Evolutionary conservation across 1,139 yeast genomes (phyloP).

Genomic region (Hansenula lynferdii): DNA sequence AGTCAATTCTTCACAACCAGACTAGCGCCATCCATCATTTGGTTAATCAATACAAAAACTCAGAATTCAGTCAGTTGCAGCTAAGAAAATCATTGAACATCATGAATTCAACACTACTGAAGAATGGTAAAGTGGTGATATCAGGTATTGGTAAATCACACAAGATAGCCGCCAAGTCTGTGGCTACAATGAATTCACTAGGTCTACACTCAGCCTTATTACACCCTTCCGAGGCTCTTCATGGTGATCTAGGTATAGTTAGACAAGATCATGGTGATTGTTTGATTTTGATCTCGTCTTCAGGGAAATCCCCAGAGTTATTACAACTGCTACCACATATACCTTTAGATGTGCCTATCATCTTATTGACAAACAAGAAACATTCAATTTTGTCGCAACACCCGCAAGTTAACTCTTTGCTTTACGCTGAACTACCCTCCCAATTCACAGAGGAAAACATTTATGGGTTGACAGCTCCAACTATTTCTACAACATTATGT

Average conservation of each 20-base stretch:
- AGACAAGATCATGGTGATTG: constrained; percentile 52
- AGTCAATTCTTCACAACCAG: constrained; percentile 38
- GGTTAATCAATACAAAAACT: constrained; percentile 34
- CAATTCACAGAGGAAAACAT: constrained; percentile 58
- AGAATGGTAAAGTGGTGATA: constrained; percentile 64
- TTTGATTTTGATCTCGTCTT: constrained; percentile 65
- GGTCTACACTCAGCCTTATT: constrained; percentile 62
- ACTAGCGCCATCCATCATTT: constrained; percentile 39
- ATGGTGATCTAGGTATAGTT: constrained; percentile 81
- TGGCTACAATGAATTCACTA: constrained; percentile 78
- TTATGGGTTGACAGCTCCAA: constrained; percentile 86
- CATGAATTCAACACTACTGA: constrained; percentile 43
- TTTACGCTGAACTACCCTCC: constrained; percentile 60
- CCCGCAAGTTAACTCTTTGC: constrained; percentile 43
- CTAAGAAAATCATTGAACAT: constrained; percentile 45
- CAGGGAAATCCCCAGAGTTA: constrained; percentile 83
- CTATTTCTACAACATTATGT: constrained; percentile 76
- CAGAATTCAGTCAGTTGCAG: constrained; percentile 43
- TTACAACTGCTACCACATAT: constrained; percentile 49
- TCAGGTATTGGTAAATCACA: constrained; percentile 84
- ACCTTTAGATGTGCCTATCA: constrained; percentile 45
- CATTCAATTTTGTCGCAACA: constrained; percentile 41
- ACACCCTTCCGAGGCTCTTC: constrained; percentile 87
- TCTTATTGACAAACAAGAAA: constrained; percentile 60
- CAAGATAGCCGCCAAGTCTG: constrained; percentile 73